Evolutionary conservation across 2,329 filamentous ascomycete genomes (phyloP).

Genomic region (Remersonia thermophila): DNA sequence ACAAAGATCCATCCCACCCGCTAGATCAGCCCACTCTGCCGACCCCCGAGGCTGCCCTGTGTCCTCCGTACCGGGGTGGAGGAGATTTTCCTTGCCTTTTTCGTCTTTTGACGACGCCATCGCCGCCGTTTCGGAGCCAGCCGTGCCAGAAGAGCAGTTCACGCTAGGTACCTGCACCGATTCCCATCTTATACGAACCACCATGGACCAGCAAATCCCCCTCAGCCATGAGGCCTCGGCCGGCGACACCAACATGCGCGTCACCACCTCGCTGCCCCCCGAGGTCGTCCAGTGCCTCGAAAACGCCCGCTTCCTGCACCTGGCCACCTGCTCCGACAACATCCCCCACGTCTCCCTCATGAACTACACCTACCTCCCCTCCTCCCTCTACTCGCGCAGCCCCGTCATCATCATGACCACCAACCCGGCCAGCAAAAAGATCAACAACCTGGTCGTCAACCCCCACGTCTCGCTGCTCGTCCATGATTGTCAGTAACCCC

Average conservation of each 20-base stretch:
- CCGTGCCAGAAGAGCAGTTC: too few relatives aligned
- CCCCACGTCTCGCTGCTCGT: slow-evolving; percentile 87
- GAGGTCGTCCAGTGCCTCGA: slow-evolving; percentile 87
- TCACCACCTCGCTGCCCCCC: slow-evolving; percentile 57
- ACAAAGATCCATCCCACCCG: too few relatives aligned
- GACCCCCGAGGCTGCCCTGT: too few relatives aligned
- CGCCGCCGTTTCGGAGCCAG: too few relatives aligned
- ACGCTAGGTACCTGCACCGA: too few relatives aligned
- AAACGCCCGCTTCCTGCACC: slow-evolving; percentile 92
- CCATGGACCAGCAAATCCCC: slow-evolving; percentile 43
- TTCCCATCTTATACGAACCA: too few relatives aligned
- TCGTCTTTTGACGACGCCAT: too few relatives aligned
- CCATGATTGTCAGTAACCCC: slow-evolving; percentile 57
- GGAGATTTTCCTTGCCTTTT: too few relatives aligned
- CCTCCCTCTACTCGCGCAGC: slow-evolving; percentile 50
- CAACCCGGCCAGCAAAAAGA: slow-evolving; percentile 66
- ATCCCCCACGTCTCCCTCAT: slow-evolving; percentile 89
- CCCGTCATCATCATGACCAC: slow-evolving; percentile 95
- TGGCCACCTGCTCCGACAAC: slow-evolving; percentile 77
- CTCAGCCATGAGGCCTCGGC: slow-evolving; percentile 66
- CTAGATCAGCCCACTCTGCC: too few relatives aligned
- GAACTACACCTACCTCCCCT: slow-evolving; percentile 96
- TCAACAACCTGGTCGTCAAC: slow-evolving; percentile 69
- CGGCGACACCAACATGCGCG: slow-evolving; percentile 57
- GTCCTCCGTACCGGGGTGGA: too few relatives aligned